Evolutionary conservation across 768 basidiomycete genomes (phyloP), one percentile per base, ranked within the genome.

Genomic region (Mycena chlorophos): DNA sequence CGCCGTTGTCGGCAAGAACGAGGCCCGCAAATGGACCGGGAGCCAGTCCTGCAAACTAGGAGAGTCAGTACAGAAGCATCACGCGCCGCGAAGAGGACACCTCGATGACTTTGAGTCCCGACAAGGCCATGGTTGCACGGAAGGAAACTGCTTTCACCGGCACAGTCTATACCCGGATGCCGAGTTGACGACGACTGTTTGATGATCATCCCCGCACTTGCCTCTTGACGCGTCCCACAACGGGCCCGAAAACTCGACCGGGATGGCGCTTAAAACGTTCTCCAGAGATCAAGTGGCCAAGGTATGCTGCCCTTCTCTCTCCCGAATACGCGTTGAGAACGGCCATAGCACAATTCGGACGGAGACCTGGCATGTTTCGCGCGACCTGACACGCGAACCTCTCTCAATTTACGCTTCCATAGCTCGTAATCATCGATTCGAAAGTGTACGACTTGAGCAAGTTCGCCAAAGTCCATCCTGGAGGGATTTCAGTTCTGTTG

Each of bases 371-470:
- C 52, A 26, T n/a, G 14, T 6, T 48, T 55, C 22, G 47, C 34
- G 27, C 1, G n/a, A 28, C 39, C 23, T 40, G 43, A 2, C 27
- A 1, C 25, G n/a, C n/a, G n/a, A n/a, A n/a, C n/a, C n/a, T n/a
- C n/a, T n/a, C n/a, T n/a, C n/a, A n/a, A n/a, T n/a, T n/a, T n/a
- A n/a, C n/a, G n/a, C n/a, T n/a, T n/a, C n/a, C n/a, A 2, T 20
- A 62, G 60, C 56, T 55, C 51, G 48, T 62, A 17, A 53, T 58
- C 20, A 54, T 51, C 25, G 93, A 95, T 66, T 81, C 84, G 52
- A 89, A 89, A 68, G 90, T 93, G 27, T 93, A 85, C 66, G 87
- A 94, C 68, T 73, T 97, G 23, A 84, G 86, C 50, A 86, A 83
- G 65, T 96, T 97, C 72, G 82, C 81, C 50, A 77, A 76, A 46